phyloP scores from a whole-genome alignment of 2,329 filamentous ascomycete species.

The Aphanoascus verrucosus region DNA sequence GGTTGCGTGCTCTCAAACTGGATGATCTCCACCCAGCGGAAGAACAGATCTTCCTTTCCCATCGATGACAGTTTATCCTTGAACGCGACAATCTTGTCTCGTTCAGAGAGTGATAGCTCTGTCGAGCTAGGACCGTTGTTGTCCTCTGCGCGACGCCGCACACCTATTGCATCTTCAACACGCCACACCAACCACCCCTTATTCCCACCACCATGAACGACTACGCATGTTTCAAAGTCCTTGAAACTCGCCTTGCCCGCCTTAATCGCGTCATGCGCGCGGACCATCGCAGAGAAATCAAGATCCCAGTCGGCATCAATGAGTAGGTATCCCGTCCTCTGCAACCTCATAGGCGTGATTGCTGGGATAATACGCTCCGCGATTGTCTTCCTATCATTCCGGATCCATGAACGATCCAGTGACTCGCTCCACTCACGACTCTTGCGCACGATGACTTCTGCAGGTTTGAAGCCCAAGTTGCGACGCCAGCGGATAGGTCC shows the following conservation, averaged over 20 bases:
- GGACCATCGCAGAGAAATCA: conserved; percentile 71
- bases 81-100: conserved; percentile 66
- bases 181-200: conserved; percentile 59
- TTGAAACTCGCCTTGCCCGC: conserved; percentile 43
- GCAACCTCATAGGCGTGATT: conserved; percentile 55
- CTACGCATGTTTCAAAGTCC: conserved; percentile 60
- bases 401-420: conserved; percentile 20
- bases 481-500: conserved; percentile 65
- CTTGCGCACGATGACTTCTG: conserved; percentile 71
- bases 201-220: conserved; percentile 52
- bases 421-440: conserved; percentile 56
- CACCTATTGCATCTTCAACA: conserved; percentile 40
- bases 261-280: conserved; percentile 60
- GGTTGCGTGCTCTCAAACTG: conserved; percentile 75
- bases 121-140: conserved; percentile 19
- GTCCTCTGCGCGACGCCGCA: conserved; percentile 22
- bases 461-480: conserved; percentile 61
- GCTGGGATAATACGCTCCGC: conserved; percentile 54
- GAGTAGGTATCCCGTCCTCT: conserved; percentile 79
- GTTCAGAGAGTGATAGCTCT: conserved; percentile 35
- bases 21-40: conserved; percentile 82
- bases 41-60: conserved; percentile 83
- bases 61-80: conserved; percentile 62
- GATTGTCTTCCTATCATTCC: conserved; percentile 45
- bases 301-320: conserved; percentile 80